phyloP scores from a whole-genome alignment of 164 flowering plant species.

The Santalum album region DNA sequence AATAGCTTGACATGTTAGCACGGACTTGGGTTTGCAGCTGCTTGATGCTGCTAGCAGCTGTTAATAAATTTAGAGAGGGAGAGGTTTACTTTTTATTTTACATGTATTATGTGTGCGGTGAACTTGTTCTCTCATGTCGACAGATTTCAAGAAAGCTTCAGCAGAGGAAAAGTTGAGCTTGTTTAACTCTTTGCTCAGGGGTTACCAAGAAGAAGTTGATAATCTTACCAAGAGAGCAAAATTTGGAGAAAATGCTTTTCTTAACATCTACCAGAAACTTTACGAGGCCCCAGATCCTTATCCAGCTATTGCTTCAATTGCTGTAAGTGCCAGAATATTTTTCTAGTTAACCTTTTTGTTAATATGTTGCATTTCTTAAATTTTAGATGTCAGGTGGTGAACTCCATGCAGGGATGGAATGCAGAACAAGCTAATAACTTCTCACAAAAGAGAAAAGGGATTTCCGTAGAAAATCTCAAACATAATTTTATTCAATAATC shows the following conservation, averaged over 20 bases:
- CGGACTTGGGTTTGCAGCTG: neutral
- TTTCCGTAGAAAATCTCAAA: too few relatives aligned
- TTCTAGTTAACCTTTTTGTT: neutral
- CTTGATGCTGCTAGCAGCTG: neutral
- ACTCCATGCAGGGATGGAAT: too few relatives aligned
- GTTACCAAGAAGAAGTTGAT: conserved; percentile 98
- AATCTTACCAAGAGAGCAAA: conserved; percentile 97
- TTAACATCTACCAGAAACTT: conserved; percentile 91
- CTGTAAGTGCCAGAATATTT: conserved; percentile 42
- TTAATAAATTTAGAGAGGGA: neutral
- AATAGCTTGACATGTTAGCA: neutral
- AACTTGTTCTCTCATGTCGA: neutral
- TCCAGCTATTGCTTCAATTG: conserved; percentile 82
- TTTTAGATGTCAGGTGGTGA: too few relatives aligned
- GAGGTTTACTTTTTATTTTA: neutral
- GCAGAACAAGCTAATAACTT: too few relatives aligned
- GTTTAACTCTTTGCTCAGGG: conserved; percentile 89
- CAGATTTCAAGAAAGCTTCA: conserved; percentile 96
- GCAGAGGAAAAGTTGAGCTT: conserved; percentile 73
- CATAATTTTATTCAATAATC: too few relatives aligned
- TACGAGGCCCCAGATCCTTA: conserved; percentile 99
- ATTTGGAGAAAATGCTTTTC: conserved; percentile 98
- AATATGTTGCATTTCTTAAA: neutral
- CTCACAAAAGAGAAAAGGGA: too few relatives aligned
- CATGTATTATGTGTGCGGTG: too few relatives aligned